Evolutionary conservation across 148 eudicot species (phyloP), one percentile per base, ranked within the genome.

Genomic region (Pouteria glomerata): DNA sequence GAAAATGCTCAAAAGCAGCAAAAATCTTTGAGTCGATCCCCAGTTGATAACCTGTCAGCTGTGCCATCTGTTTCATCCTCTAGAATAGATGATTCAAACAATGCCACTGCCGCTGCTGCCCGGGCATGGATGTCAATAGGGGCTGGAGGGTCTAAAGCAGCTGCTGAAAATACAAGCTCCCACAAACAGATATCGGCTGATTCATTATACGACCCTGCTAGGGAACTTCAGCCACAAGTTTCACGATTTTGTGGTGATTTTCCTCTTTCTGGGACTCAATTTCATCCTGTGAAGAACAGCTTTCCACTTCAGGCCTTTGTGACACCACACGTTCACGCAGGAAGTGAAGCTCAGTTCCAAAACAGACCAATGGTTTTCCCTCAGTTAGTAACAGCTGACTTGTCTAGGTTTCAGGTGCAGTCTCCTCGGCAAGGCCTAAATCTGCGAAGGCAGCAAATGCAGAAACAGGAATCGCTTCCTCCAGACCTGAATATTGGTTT

Each of bases 401-500:
- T 83, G 73, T 87, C 98, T 37, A 81, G 92, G 78, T 81, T 87
- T 39, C 97, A 87, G 57, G 66, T 68, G 75, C 94, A 87, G 74
- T 62, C 91, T 52, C 79, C 88, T 73, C 82, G 80, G 59, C 72
- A 45, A 67, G 81, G 85, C 72, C 77, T 80, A 35, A 82, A 76
- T 55, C 86, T 85, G 11, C 89, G 76, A 65, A 82, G 76, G 61
- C 90, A 86, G 58, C 80, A 77, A 42, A 84, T 77, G 55, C 90
- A 78, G 75, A 95, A 89, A 72, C 96, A 82, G 66, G 96, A 91
- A 75, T 82, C 90, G 11, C 82, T 86, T 34, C 97, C 96, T 50
- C 98, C 98, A 1, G 98, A 95, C 79, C 73, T 95, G 73, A 95
- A 95, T 80, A 82, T 95, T 44, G 91, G 89, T 71, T 91, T 88